These are phyloP conservation scores for Pterocarpus santalinus DNA, from an alignment of 306 rosid species.

Conservation along the genomic window DNA sequence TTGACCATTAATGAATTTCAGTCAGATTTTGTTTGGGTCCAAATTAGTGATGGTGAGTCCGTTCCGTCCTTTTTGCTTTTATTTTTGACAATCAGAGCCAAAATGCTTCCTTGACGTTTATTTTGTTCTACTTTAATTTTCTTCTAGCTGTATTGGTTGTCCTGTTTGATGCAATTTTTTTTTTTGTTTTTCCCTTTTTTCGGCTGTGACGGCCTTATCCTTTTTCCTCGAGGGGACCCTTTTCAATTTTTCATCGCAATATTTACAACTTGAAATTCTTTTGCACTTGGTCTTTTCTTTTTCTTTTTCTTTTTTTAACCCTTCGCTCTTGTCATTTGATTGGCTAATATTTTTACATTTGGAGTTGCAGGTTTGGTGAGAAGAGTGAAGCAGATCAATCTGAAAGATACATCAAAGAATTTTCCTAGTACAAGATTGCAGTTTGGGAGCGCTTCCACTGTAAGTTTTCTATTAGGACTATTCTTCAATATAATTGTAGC, in stretches of 20 bases:
- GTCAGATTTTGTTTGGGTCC: constrained; percentile 1
- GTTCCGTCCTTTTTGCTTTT: background rate
- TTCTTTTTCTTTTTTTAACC: too few relatives aligned
- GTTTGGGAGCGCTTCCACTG: background rate
- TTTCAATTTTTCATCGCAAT: background rate
- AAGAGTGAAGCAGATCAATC: background rate
- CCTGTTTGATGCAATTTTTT: background rate
- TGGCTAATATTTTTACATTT: constrained; percentile 4
- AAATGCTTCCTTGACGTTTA: background rate
- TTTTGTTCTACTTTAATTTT: background rate
- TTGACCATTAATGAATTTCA: constrained; percentile 52
- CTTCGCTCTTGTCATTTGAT: background rate
- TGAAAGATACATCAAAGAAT: background rate
- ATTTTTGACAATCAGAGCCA: background rate
- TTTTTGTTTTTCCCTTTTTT: background rate
- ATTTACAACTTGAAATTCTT: background rate
- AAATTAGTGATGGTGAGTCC: constrained; percentile 43
- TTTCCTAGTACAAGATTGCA: background rate
- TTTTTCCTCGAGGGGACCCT: constrained; percentile 13
- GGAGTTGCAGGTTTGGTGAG: constrained; percentile 43
- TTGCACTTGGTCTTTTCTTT: background rate
- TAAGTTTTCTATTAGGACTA: background rate
- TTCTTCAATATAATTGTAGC: background rate
- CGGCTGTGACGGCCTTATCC: background rate
- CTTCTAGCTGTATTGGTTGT: background rate